phyloP scores from a whole-genome alignment of 2,329 filamentous ascomycete genomes.

The Botrytis squamosa region DNA sequence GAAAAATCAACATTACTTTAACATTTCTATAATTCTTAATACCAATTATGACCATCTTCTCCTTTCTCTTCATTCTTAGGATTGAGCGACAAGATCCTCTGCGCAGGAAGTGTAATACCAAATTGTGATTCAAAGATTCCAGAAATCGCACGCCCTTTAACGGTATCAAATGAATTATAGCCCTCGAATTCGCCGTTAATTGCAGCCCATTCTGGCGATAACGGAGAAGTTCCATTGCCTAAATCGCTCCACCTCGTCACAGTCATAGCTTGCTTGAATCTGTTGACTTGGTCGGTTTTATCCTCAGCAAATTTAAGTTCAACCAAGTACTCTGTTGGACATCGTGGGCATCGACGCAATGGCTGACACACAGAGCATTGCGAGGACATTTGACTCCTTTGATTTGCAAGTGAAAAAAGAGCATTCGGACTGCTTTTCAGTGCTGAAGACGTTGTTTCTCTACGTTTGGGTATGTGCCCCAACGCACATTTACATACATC shows the following conservation, averaged over 20 bases:
- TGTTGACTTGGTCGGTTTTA: conserved; percentile 43
- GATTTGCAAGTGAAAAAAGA: conserved; percentile 28
- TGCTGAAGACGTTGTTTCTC: conserved; percentile 40
- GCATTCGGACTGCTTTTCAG: conserved; percentile 35
- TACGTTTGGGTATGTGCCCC: conserved; percentile 51
- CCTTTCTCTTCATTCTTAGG: conserved; percentile 53
- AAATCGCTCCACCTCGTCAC: conserved; percentile 63
- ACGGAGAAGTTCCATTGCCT: conserved; percentile 53
- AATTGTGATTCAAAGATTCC: conserved; percentile 59
- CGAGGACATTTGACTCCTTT: conserved; percentile 46
- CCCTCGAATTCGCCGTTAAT: conserved; percentile 46
- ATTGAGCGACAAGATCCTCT: conserved; percentile 58
- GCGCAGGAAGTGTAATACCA: conserved; percentile 54
- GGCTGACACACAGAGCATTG: conserved; percentile 56
- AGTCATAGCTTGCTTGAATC: conserved; percentile 59
- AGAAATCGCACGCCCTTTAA: conserved; percentile 55
- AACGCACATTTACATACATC: conserved; percentile 60
- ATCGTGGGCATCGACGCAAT: conserved; percentile 60
- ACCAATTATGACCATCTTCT: conserved; percentile 58
- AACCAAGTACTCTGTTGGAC: conserved; percentile 61
- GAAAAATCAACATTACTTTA: neutral
- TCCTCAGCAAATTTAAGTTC: conserved; percentile 61
- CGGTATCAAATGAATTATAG: conserved; percentile 54
- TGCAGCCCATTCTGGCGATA: conserved; percentile 55
- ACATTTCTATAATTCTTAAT: conserved; percentile 42